Evolutionary conservation across 148 eudicot genomes (phyloP).

Genomic region (Camellia granthamiana): DNA sequence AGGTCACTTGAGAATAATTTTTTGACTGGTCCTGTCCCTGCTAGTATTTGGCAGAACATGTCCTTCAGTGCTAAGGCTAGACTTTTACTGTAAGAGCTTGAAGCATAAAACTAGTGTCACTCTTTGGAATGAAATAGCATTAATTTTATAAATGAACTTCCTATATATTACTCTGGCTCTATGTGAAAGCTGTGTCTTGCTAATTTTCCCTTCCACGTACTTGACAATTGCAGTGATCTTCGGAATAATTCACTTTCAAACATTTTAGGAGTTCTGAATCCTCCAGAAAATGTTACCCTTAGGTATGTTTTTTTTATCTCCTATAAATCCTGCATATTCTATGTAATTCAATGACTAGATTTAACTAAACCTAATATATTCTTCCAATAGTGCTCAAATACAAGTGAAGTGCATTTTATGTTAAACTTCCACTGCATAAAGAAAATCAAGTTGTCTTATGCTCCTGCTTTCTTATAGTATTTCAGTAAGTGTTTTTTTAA

Average conservation of each 20-base stretch:
- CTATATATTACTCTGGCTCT: not conserved
- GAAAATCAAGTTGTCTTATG: not conserved
- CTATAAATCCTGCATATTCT: not conserved
- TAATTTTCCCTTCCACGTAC: slow-evolving; percentile 5
- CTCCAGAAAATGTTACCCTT: slow-evolving; percentile 65
- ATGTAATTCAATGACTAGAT: not conserved
- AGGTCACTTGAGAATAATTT: slow-evolving; percentile 65
- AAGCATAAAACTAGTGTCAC: slow-evolving; percentile 7
- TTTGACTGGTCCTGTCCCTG: slow-evolving; percentile 62
- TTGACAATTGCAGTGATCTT: slow-evolving; percentile 66
- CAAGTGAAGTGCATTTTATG: not conserved
- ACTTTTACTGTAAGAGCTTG: slow-evolving; percentile 60
- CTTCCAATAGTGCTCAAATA: not conserved
- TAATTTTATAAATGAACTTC: not conserved
- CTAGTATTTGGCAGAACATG: slow-evolving; percentile 62
- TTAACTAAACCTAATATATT: not conserved
- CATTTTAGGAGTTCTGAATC: slow-evolving; percentile 49
- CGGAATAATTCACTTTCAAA: slow-evolving; percentile 54
- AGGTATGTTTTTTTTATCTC: slow-evolving; percentile 39
- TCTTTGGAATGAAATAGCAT: slow-evolving; percentile 1
- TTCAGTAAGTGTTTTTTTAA: not conserved
- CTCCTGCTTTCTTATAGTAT: not conserved
- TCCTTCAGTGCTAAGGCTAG: slow-evolving; percentile 39
- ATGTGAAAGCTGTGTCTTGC: slow-evolving; percentile 1
- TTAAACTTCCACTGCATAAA: not conserved